Conservation (phyloP, 1,284 basidiomycete genomes). For the Ceratobasidium theobromae region DNA sequence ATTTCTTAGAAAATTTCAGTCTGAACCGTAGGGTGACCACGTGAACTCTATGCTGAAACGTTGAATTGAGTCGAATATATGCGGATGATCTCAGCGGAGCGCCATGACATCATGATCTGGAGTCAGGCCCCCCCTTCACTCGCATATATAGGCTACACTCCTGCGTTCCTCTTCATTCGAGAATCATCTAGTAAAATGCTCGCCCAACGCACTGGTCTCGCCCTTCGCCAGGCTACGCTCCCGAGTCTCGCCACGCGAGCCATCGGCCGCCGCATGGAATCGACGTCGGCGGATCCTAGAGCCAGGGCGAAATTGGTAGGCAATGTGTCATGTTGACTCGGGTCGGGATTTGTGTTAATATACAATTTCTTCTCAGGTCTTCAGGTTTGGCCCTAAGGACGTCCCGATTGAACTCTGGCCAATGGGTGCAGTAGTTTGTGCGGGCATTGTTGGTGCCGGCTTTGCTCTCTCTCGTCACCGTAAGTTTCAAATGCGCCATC, state of each 20-base stretch:
- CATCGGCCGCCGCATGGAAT: constrained; percentile 13
- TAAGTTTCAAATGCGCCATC: too few relatives aligned
- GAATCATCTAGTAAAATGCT: constrained; percentile 5
- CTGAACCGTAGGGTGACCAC: neutral
- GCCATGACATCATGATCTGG: constrained; percentile 16
- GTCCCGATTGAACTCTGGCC: constrained; percentile 34
- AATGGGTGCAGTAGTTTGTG: constrained; percentile 26
- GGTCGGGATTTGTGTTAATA: neutral
- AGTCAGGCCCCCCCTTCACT: neutral
- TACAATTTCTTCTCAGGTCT: constrained; percentile 24
- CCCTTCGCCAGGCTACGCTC: constrained; percentile 7
- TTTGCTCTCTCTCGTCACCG: constrained; percentile 32
- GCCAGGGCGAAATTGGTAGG: constrained; percentile 24
- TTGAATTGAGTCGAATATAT: neutral
- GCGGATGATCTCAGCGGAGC: constrained; percentile 20
- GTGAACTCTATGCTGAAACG: neutral
- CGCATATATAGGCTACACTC: constrained; percentile 3
- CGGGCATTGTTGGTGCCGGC: constrained; percentile 30
- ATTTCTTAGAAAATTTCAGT: neutral
- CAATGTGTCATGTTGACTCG: neutral
- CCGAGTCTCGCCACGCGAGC: neutral
- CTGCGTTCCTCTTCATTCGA: neutral
- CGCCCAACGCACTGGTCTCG: constrained; percentile 7
- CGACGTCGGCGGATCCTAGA: constrained; percentile 2
- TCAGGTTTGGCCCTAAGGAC: constrained; percentile 32